A percentile compares a stretch with the other conserved stretches of the same genome.
Conservation (phyloP, 768 basidiomycete species). For the Galerina marginata region DNA sequence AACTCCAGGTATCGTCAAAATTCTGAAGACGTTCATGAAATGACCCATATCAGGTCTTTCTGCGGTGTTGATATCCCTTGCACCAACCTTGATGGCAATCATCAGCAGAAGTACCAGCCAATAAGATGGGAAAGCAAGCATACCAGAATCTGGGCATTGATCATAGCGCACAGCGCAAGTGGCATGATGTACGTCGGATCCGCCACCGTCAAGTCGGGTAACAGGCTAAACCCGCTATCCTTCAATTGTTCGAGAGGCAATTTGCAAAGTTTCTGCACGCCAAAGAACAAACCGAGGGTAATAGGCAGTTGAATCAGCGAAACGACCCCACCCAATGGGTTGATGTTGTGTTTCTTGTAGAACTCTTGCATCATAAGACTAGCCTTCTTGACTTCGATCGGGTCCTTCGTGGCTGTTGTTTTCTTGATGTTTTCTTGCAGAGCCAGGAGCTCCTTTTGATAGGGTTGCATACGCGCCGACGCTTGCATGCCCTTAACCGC, state of each 20-base stretch:
- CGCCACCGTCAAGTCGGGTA: slow-evolving; percentile 78
- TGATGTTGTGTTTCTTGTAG: slow-evolving; percentile 70
- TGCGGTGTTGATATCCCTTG: slow-evolving; percentile 58
- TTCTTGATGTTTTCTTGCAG: slow-evolving; percentile 50
- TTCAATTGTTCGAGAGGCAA: slow-evolving; percentile 77
- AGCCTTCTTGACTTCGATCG: slow-evolving; percentile 56
- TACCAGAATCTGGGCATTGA: slow-evolving; percentile 76
- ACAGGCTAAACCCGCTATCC: slow-evolving; percentile 73
- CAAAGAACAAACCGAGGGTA: slow-evolving; percentile 85
- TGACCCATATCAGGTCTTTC: slow-evolving; percentile 64
- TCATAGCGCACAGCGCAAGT: slow-evolving; percentile 53
- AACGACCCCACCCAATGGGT: slow-evolving; percentile 54
- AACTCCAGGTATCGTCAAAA: slow-evolving; percentile 55
- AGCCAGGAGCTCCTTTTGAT: slow-evolving; percentile 56
- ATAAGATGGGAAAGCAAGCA: slow-evolving; percentile 27
- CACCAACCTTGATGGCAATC: slow-evolving; percentile 41
- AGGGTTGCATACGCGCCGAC: slow-evolving; percentile 61
- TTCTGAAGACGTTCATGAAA: slow-evolving; percentile 67
- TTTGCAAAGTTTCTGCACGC: slow-evolving; percentile 70
- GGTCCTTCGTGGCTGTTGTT: slow-evolving; percentile 39
- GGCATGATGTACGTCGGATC: slow-evolving; percentile 84
- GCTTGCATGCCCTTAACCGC: slow-evolving; percentile 61
- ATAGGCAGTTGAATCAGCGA: slow-evolving; percentile 74
- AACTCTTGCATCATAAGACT: slow-evolving; percentile 59
- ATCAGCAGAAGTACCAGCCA: slow-evolving; percentile 3